Evolutionary conservation across 2,329 filamentous ascomycete genomes (phyloP).

Genomic region (Microcera coccophila): DNA sequence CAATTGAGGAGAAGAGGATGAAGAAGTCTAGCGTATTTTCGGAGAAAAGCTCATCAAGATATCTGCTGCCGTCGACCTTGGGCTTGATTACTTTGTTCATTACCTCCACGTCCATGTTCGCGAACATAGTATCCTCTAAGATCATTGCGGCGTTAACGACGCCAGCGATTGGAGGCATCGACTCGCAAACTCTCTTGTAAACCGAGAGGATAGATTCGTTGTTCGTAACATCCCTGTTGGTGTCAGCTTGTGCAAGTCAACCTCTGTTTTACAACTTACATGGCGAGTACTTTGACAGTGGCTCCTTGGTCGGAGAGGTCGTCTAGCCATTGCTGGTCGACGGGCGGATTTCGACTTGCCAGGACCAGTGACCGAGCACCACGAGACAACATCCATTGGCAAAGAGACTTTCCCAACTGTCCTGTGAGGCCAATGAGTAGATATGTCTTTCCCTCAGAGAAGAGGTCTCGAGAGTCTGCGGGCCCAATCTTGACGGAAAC

Average conservation of each 20-base stretch:
- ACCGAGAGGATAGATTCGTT: slow-evolving; percentile 4
- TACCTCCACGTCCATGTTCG: slow-evolving; percentile 28
- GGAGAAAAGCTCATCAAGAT: slow-evolving; percentile 32
- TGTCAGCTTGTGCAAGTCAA: background rate
- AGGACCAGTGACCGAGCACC: slow-evolving; percentile 38
- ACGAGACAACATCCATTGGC: slow-evolving; percentile 36
- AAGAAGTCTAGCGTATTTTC: slow-evolving; percentile 37
- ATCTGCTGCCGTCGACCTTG: slow-evolving; percentile 35
- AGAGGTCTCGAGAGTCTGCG: slow-evolving; percentile 6
- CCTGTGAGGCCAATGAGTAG: slow-evolving; percentile 32
- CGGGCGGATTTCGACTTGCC: slow-evolving; percentile 35
- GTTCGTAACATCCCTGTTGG: slow-evolving; percentile 8
- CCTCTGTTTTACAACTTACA: background rate
- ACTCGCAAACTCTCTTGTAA: slow-evolving; percentile 13
- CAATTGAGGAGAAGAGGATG: slow-evolving; percentile 38
- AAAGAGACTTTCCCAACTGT: slow-evolving; percentile 35
- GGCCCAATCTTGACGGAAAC: background rate
- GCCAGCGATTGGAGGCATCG: slow-evolving; percentile 36
- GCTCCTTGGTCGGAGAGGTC: slow-evolving; percentile 2
- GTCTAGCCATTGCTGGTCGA: slow-evolving; percentile 29
- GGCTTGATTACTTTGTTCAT: slow-evolving; percentile 29
- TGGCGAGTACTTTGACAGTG: slow-evolving; percentile 7
- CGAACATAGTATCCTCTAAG: slow-evolving; percentile 34
- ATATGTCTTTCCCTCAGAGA: slow-evolving; percentile 30
- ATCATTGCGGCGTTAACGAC: slow-evolving; percentile 45